Conservation (phyloP, 805 yeast species). For the Candida tallmaniae region DNA sequence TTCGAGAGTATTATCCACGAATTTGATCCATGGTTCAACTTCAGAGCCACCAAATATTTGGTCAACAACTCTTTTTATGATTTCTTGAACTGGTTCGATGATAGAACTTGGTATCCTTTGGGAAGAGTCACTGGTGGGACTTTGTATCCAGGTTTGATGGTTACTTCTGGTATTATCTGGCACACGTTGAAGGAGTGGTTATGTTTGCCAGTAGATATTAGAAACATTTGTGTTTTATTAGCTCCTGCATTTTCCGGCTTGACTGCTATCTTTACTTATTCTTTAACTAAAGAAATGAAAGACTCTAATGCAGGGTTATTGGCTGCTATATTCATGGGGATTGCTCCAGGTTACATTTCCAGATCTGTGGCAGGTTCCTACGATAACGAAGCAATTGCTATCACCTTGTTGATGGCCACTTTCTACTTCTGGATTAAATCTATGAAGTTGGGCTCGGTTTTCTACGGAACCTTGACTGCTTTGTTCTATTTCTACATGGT, state of each 20-base stretch:
- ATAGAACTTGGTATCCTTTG: conserved; percentile 97
- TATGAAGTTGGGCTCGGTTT: conserved; percentile 82
- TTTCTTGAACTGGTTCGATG: conserved; percentile 97
- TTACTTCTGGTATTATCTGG: conserved; percentile 90
- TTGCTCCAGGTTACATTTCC: conserved; percentile 97
- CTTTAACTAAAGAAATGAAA: conserved; percentile 86
- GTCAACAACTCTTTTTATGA: conserved; percentile 82
- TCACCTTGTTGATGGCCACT: conserved; percentile 90
- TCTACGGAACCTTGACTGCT: conserved; percentile 81
- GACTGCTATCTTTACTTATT: conserved; percentile 85
- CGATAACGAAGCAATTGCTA: conserved; percentile 98
- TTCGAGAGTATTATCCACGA: conserved; percentile 97
- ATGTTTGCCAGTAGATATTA: conserved; percentile 84
- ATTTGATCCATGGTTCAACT: conserved; percentile 96
- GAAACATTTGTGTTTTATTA: conserved; percentile 91
- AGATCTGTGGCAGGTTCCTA: conserved; percentile 98
- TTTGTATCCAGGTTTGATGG: conserved; percentile 96
- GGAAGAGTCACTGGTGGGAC: conserved; percentile 99
- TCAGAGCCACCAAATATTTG: conserved; percentile 90
- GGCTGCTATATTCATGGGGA: conserved; percentile 92
- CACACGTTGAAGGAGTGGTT: conserved; percentile 55
- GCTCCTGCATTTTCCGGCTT: conserved; percentile 96
- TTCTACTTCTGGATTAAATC: conserved; percentile 96
- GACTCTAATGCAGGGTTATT: conserved; percentile 84
- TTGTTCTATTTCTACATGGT: conserved; percentile 96